Conservation (phyloP, 768 basidiomycete species). For the Coprinellus micaceus region DNA sequence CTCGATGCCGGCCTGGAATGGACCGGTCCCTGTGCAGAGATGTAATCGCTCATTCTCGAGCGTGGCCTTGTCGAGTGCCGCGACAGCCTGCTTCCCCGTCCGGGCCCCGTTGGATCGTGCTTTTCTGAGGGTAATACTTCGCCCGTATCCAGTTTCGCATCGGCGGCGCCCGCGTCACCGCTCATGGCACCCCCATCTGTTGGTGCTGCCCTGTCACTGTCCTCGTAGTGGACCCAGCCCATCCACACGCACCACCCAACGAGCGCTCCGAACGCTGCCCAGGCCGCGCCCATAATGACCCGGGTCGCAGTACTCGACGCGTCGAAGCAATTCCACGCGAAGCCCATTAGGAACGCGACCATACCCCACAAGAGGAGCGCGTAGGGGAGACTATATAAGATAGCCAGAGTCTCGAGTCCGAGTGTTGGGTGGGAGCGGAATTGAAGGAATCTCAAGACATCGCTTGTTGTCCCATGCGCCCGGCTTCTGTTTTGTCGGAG, state of each 20-base stretch:
- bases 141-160: no score
- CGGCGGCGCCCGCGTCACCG: no score
- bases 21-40: no score
- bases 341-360: slow-evolving; percentile 23
- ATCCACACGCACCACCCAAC: slow-evolving; percentile 24
- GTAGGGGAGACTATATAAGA: slow-evolving; percentile 26
- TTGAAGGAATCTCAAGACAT: slow-evolving; percentile 5
- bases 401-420: slow-evolving; percentile 22
- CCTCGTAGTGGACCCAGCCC: slow-evolving; percentile 14
- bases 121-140: no score
- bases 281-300: slow-evolving; percentile 13
- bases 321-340: slow-evolving; percentile 25
- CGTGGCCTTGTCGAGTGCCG: no score
- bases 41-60: no score
- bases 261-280: slow-evolving; percentile 9
- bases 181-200: no score
- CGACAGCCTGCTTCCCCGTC: no score
- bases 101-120: no score
- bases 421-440: slow-evolving; percentile 2
- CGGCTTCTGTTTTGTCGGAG: slow-evolving; percentile 34
- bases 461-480: background rate
- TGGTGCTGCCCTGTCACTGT: background rate
- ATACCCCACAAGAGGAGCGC: slow-evolving; percentile 27
- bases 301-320: slow-evolving; percentile 14
- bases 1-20: no score